Evolutionary conservation across 2,329 filamentous ascomycete genomes (phyloP).

Genomic region (Diaporthe sp.): DNA sequence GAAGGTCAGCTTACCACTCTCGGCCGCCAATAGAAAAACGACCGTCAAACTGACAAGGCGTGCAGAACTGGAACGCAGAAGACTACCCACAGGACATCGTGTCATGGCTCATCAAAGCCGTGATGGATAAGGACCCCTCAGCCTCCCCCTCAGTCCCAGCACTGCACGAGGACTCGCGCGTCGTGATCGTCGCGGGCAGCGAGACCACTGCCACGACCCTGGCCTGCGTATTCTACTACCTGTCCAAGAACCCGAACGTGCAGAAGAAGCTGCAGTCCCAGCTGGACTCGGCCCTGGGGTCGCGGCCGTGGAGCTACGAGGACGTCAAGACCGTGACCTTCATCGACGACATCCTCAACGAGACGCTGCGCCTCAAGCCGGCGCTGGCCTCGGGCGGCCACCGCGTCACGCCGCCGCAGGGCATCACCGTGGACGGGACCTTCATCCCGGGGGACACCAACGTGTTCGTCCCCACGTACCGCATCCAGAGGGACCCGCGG

Average conservation of each 20-base stretch:
- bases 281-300: slow-evolving; percentile 27
- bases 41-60: not conserved
- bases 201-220: slow-evolving; percentile 35
- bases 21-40: too few species aligned
- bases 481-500: slow-evolving; percentile 36
- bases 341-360: slow-evolving; percentile 37
- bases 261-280: slow-evolving; percentile 30
- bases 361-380: slow-evolving; percentile 36
- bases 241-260: slow-evolving; percentile 31
- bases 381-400: slow-evolving; percentile 33
- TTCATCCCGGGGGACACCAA: slow-evolving; percentile 40
- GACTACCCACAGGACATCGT: slow-evolving; percentile 48
- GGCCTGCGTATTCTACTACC: slow-evolving; percentile 34
- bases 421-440: slow-evolving; percentile 38
- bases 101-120: slow-evolving; percentile 52
- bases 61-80: slow-evolving; percentile 39
- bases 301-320: slow-evolving; percentile 29
- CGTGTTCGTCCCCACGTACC: slow-evolving; percentile 33
- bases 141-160: slow-evolving; percentile 45
- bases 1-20: slow-evolving; percentile 37
- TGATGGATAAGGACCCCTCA: slow-evolving; percentile 47
- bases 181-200: slow-evolving; percentile 37
- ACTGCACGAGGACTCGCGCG: slow-evolving; percentile 45
- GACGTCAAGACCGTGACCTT: slow-evolving; percentile 17
- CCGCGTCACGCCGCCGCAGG: slow-evolving; percentile 38